These are phyloP conservation scores for Torrubiellomyces zombiae DNA, from an alignment of 2,329 filamentous ascomycete genomes.

Conservation along the genomic window DNA sequence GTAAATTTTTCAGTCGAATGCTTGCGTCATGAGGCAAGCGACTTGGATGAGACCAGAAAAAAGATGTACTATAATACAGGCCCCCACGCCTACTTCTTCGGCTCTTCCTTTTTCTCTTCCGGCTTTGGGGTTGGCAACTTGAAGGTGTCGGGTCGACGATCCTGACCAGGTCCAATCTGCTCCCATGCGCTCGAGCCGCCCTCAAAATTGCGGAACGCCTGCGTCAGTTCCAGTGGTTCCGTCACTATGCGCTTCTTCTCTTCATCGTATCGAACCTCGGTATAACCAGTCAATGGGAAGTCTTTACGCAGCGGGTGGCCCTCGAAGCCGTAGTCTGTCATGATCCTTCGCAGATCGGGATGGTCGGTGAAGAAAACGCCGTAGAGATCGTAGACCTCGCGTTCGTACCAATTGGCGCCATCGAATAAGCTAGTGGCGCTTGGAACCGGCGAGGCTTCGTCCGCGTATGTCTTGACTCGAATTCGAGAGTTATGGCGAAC, in stretches of 20 bases:
- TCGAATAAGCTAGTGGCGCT: conserved; percentile 77
- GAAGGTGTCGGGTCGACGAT: conserved; percentile 73
- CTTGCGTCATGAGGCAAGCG: too few species aligned
- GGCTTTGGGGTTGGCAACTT: conserved; percentile 92
- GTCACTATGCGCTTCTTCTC: conserved; percentile 99
- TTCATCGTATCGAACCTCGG: conserved; percentile 93
- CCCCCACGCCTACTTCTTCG: conserved; percentile 60
- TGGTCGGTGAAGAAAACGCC: conserved; percentile 94
- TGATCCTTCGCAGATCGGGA: conserved; percentile 89
- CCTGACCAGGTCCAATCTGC: conserved; percentile 49
- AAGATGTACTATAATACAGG: neutral
- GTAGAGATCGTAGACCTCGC: conserved; percentile 94
- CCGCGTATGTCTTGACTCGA: conserved; percentile 95
- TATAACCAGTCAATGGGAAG: conserved; percentile 95
- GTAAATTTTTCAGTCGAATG: too few species aligned
- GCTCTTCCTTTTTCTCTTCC: conserved; percentile 77
- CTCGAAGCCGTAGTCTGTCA: conserved; percentile 99
- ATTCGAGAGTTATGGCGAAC: conserved; percentile 94
- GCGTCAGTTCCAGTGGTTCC: conserved; percentile 91
- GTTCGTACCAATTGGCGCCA: conserved; percentile 97
- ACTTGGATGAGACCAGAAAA: neutral
- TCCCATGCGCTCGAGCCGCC: conserved; percentile 61
- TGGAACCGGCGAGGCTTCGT: conserved; percentile 86
- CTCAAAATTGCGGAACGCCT: conserved; percentile 97
- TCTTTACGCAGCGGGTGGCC: conserved; percentile 95